Evolutionary conservation across 1,139 yeast genomes (phyloP), one percentile per base, ranked within the genome.

Genomic region (Diutina ranongensis): DNA sequence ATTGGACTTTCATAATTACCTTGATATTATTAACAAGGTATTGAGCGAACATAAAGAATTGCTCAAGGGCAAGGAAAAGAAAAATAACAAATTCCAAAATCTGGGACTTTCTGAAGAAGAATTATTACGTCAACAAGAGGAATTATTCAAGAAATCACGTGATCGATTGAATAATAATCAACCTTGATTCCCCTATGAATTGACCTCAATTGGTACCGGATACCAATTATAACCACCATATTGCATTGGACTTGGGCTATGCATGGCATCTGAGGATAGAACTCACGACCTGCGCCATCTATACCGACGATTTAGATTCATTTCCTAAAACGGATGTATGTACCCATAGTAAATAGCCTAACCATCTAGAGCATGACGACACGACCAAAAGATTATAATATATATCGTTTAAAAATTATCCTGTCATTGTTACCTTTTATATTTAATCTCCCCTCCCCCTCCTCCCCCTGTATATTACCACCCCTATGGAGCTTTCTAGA

Each of bases 31-130:
- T 46, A 84, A 85, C 58, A 82, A 82, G 53, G 89, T 87, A 28
- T 71, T 89, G 55, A 76, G 72, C 47, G 96, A 88, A 57, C 96
- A 88, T 61, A 89, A 87, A 62, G 96, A 88, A 55, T 74, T 83
- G 45, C 80, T 83, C 57, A 87, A 82, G 59, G 83, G 85, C n/a
- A 81, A 89, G 56, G 97, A 89, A 58, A 83, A 87, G 64, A 86
- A 88, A 61, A 89, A 84, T 54, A 88, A 92, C 59, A 94, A 92
- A 67, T 83, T 92, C 57, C 96, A 88, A 62, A 87, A 86, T 55
- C 83, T 94, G 7, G 97, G 97, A 0, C 71, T 89, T 51, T 71
- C 92, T 1, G 97, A 89, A 58, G 98, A 89, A 60, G 98, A 92
- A 60, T 69, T 92, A 49, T 73, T 92, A 57, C 76, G 78, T 54